A percentile compares a stretch with the other conserved stretches of the same genome.
These are phyloP conservation scores for Hygrocybe punicea DNA, from an alignment of 768 basidiomycete species.

Conservation along the genomic window DNA sequence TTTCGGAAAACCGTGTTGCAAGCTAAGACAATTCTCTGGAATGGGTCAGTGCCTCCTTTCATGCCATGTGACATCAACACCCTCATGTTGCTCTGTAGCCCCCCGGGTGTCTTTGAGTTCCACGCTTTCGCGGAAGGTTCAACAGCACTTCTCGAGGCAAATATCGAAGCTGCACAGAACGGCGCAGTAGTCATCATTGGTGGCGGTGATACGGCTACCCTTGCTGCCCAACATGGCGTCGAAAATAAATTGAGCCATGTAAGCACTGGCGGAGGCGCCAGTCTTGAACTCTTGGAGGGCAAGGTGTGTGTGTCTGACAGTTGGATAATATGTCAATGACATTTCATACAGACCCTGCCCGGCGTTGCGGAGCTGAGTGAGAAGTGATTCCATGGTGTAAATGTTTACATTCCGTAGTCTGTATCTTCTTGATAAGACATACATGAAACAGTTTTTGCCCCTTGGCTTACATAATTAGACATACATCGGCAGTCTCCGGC, in stretches of 20 bases:
- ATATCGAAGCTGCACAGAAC: conserved; percentile 78
- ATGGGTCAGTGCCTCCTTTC: conserved; percentile 54
- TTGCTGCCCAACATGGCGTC: conserved; percentile 79
- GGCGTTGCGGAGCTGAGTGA: conserved; percentile 90
- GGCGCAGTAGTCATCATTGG: conserved; percentile 94
- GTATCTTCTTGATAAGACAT: too few relatives aligned
- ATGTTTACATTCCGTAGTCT: too few relatives aligned
- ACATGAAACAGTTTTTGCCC: too few relatives aligned
- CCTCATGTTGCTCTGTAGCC: conserved; percentile 46
- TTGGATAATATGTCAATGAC: not conserved
- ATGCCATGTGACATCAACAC: not conserved
- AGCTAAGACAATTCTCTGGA: conserved; percentile 97
- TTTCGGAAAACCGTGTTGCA: conserved; percentile 78
- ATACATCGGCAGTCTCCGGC: too few relatives aligned
- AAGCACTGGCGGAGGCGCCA: conserved; percentile 91
- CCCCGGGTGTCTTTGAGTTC: conserved; percentile 98
- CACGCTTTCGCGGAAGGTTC: conserved; percentile 86
- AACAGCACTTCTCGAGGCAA: conserved; percentile 75
- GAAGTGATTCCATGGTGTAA: too few relatives aligned
- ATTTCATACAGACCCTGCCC: conserved; percentile 62
- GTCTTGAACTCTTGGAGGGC: conserved; percentile 94
- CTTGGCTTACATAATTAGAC: too few relatives aligned
- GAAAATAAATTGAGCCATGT: conserved; percentile 95
- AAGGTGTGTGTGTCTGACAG: conserved; percentile 56
- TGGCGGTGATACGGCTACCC: conserved; percentile 94